Evolutionary conservation across 768 basidiomycete genomes (phyloP).

Genomic region (Tulasnella sp.): DNA sequence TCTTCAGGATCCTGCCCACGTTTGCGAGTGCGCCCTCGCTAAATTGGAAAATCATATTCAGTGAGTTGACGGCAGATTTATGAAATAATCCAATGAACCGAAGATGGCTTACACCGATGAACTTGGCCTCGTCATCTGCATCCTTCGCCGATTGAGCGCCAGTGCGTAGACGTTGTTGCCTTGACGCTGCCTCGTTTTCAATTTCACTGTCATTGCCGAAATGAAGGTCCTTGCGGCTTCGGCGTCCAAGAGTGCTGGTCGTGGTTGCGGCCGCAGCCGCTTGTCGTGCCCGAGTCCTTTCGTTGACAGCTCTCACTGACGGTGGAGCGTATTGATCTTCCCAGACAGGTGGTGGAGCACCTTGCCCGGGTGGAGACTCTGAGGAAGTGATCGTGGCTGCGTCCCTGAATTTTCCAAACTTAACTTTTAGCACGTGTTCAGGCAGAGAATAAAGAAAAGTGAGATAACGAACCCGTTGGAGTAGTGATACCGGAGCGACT

Average conservation of each 20-base stretch:
- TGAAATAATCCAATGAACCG: background rate
- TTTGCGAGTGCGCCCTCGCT: constrained; percentile 25
- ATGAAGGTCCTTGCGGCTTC: constrained; percentile 12
- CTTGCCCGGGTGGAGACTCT: background rate
- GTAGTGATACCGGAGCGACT: background rate
- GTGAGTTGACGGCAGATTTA: background rate
- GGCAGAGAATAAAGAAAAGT: background rate
- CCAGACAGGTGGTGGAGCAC: constrained; percentile 2
- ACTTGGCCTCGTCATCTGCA: constrained; percentile 21
- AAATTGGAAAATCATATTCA: background rate
- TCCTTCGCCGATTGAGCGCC: constrained; percentile 21
- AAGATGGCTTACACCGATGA: constrained; percentile 22
- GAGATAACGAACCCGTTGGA: background rate
- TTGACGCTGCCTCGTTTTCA: constrained; percentile 31
- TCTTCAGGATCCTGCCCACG: constrained; percentile 35
- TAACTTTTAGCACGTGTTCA: background rate
- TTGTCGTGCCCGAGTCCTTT: background rate
- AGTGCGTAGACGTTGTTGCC: constrained; percentile 6
- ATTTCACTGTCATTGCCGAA: constrained; percentile 23
- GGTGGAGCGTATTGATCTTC: constrained; percentile 7
- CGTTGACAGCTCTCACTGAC: background rate
- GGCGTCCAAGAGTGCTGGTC: constrained; percentile 20
- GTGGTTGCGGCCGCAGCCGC: constrained; percentile 5
- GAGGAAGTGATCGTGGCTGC: constrained; percentile 3
- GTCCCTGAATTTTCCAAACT: background rate